Evolutionary conservation across 176 grass and related monocot species (phyloP).

Genomic region (Dendrocalamus sinicus): DNA sequence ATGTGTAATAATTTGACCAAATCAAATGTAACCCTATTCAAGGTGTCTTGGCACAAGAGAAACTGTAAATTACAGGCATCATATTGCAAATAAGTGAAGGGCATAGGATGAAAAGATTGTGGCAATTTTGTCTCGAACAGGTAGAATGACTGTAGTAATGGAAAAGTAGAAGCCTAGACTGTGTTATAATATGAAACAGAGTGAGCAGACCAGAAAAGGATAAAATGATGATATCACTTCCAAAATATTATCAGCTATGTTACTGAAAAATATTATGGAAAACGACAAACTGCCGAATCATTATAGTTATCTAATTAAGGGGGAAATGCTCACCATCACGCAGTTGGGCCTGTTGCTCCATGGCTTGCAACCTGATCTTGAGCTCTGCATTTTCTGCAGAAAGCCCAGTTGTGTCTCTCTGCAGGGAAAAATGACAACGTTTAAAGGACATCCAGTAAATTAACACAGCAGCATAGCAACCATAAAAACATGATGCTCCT

Average conservation of each 20-base stretch:
- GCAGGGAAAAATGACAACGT: conserved; percentile 36
- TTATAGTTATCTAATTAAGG: conserved; percentile 34
- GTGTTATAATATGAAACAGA: conserved; percentile 22
- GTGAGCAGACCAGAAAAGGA: not conserved
- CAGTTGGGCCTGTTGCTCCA: conserved; percentile 96
- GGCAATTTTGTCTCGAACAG: not conserved
- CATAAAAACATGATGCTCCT: conserved; percentile 24
- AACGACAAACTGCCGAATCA: conserved; percentile 15
- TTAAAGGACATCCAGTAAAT: conserved; percentile 43
- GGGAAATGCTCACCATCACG: conserved; percentile 69
- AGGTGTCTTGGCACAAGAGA: not conserved
- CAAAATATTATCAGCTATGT: conserved; percentile 20
- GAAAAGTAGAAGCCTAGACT: not conserved
- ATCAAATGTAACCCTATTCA: not conserved
- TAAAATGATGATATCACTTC: conserved; percentile 12
- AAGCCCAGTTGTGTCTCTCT: conserved; percentile 98
- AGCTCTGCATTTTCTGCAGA: conserved; percentile 97
- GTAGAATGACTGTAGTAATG: not conserved
- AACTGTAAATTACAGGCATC: conserved; percentile 22
- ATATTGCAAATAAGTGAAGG: conserved; percentile 13
- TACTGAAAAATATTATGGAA: conserved; percentile 20
- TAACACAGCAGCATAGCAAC: conserved; percentile 24
- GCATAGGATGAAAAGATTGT: conserved; percentile 6
- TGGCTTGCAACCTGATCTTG: conserved; percentile 95
- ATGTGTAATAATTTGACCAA: conserved; percentile 1